phyloP scores from a whole-genome alignment of 148 eudicot species.

The Pouteria glomerata region DNA sequence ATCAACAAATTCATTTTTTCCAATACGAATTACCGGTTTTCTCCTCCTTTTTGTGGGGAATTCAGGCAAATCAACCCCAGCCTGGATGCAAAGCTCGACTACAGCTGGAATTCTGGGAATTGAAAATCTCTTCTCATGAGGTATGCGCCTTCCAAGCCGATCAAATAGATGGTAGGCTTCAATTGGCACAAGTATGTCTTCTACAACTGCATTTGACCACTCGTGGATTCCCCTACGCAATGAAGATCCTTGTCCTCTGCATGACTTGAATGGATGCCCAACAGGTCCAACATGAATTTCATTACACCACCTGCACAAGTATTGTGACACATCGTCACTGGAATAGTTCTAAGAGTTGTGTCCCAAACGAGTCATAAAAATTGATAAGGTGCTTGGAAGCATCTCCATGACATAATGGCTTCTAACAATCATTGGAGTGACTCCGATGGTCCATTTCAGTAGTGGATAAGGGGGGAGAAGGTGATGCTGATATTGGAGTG shows the following conservation, averaged over 20 bases:
- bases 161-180: constrained; percentile 86
- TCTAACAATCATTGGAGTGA: not conserved
- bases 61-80: constrained; percentile 74
- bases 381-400: not conserved
- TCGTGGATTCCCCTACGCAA: constrained; percentile 64
- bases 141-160: constrained; percentile 72
- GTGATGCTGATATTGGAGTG: not conserved
- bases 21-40: constrained; percentile 68
- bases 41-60: constrained; percentile 85
- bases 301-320: constrained; percentile 65
- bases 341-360: not conserved
- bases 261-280: constrained; percentile 91
- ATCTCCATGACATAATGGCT: not conserved
- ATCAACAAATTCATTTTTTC: constrained; percentile 77
- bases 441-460: not conserved
- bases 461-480: not conserved
- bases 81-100: constrained; percentile 93
- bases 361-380: not conserved
- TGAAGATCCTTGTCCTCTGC: constrained; percentile 67
- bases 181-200: constrained; percentile 65
- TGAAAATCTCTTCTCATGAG: constrained; percentile 82
- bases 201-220: constrained; percentile 61
- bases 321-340: constrained; percentile 4
- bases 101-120: constrained; percentile 83
- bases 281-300: constrained; percentile 89